phyloP scores from a whole-genome alignment of 129 eudicot genomes.

The Tanacetum coccineum region DNA sequence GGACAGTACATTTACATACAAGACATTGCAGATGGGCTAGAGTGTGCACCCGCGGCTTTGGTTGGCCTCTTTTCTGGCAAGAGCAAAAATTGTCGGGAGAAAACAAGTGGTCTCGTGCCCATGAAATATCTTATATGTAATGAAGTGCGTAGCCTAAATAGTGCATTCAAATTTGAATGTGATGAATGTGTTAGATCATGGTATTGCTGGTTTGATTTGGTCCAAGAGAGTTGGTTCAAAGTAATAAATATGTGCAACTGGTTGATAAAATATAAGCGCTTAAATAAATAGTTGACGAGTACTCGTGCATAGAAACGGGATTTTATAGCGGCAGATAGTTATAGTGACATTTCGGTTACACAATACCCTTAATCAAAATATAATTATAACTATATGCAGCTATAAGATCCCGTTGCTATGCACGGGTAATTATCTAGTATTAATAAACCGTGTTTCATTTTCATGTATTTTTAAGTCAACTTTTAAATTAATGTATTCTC shows the following conservation, averaged over 20 bases:
- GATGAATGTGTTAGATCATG: neutral
- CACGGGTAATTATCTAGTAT: no score
- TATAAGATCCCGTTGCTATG: no score
- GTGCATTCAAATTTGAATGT: no score
- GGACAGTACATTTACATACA: slow-evolving; percentile 27
- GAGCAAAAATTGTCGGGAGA: slow-evolving; percentile 39
- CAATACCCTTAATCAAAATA: no score
- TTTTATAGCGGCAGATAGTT: no score
- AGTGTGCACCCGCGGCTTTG: slow-evolving; percentile 36
- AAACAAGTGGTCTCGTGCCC: slow-evolving; percentile 39
- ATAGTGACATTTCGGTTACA: no score
- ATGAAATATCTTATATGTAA: neutral
- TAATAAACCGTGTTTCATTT: no score
- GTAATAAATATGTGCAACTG: slow-evolving; percentile 22
- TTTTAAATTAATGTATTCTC: no score
- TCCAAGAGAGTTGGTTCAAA: slow-evolving; percentile 10
- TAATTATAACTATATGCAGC: no score
- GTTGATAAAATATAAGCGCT: neutral
- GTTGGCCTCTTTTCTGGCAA: slow-evolving; percentile 38
- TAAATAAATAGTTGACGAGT: neutral
- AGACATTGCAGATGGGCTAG: slow-evolving; percentile 37
- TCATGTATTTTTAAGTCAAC: no score
- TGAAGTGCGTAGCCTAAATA: no score
- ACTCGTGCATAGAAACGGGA: no score
- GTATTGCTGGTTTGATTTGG: slow-evolving; percentile 12